phyloP scores from a whole-genome alignment of 2,329 filamentous ascomycete genomes.

The Plectosphaerella sp. region DNA sequence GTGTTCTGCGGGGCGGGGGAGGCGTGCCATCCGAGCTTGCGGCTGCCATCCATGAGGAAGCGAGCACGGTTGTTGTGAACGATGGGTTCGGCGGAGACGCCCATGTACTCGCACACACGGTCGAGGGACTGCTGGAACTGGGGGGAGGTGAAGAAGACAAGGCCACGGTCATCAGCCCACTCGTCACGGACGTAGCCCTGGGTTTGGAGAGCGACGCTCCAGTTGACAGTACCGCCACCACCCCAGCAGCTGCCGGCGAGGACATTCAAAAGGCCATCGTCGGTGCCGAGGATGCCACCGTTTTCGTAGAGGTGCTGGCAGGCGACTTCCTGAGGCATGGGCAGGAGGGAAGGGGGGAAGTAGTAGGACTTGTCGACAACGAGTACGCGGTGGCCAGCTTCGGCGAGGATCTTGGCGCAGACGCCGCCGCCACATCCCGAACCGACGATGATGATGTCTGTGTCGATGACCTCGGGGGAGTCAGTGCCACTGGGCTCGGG shows the following conservation, averaged over 20 bases:
- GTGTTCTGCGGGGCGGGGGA: slow-evolving; percentile 75
- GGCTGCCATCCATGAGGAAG: slow-evolving; percentile 69
- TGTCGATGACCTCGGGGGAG: slow-evolving; percentile 54
- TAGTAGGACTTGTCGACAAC: slow-evolving; percentile 82
- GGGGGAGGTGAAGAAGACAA: slow-evolving; percentile 68
- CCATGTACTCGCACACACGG: slow-evolving; percentile 74
- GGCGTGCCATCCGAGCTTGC: slow-evolving; percentile 68
- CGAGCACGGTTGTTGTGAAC: slow-evolving; percentile 70
- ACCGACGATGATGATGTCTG: slow-evolving; percentile 81
- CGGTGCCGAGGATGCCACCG: slow-evolving; percentile 50
- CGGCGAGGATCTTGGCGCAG: slow-evolving; percentile 72
- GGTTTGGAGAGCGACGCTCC: slow-evolving; percentile 63
- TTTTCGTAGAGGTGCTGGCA: slow-evolving; percentile 65
- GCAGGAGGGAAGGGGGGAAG: slow-evolving; percentile 66
- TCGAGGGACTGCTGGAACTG: slow-evolving; percentile 78
- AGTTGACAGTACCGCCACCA: slow-evolving; percentile 85
- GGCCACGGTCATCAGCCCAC: slow-evolving; percentile 64
- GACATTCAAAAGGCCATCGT: slow-evolving; percentile 56
- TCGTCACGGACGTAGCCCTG: slow-evolving; percentile 74
- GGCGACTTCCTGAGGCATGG: slow-evolving; percentile 64
- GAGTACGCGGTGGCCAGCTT: slow-evolving; percentile 69
- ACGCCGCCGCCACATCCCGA: slow-evolving; percentile 85
- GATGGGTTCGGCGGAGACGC: slow-evolving; percentile 61
- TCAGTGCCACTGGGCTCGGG: slow-evolving; percentile 32
- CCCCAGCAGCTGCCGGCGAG: slow-evolving; percentile 73